These are phyloP conservation scores for Pseudoscleropodium purum DNA, from an alignment of 225 moss, liverwort and hornwort genomes.

Conservation along the genomic window DNA sequence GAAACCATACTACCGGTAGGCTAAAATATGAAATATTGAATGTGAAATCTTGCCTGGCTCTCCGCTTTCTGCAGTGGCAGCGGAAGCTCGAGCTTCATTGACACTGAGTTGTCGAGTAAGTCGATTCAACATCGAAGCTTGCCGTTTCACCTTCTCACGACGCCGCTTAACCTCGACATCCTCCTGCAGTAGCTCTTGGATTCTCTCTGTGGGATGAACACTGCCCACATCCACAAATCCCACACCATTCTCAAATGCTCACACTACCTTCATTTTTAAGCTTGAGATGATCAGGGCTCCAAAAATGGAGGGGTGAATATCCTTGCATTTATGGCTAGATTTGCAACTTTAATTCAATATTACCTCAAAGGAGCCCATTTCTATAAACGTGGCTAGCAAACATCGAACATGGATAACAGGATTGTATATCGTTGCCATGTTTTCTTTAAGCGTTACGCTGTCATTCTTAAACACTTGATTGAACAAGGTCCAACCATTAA, in stretches of 20 bases:
- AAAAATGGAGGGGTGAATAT: neutral
- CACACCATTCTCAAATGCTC: neutral
- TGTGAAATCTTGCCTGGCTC: constrained; percentile 27
- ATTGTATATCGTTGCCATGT: neutral
- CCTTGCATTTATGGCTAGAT: neutral
- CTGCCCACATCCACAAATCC: constrained; percentile 22
- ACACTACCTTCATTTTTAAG: neutral
- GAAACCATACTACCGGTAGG: neutral
- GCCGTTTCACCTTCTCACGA: constrained; percentile 68
- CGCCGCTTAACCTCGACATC: constrained; percentile 70
- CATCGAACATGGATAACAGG: neutral
- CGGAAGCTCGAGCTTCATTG: constrained; percentile 85
- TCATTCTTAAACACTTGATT: neutral
- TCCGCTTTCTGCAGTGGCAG: constrained; percentile 33
- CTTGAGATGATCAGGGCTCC: neutral
- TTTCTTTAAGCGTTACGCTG: neutral
- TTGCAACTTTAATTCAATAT: neutral
- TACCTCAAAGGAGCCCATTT: neutral
- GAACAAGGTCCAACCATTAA: neutral
- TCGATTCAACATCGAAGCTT: constrained; percentile 57
- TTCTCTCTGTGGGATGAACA: constrained; percentile 70
- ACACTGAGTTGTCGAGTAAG: constrained; percentile 86
- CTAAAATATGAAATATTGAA: neutral
- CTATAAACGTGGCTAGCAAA: neutral
- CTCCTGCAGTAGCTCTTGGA: constrained; percentile 85